Percentiles rank a stretch among this genome's conserved stretches.
phyloP scores from a whole-genome alignment of 768 basidiomycete genomes.

The Leccinum boreale region DNA sequence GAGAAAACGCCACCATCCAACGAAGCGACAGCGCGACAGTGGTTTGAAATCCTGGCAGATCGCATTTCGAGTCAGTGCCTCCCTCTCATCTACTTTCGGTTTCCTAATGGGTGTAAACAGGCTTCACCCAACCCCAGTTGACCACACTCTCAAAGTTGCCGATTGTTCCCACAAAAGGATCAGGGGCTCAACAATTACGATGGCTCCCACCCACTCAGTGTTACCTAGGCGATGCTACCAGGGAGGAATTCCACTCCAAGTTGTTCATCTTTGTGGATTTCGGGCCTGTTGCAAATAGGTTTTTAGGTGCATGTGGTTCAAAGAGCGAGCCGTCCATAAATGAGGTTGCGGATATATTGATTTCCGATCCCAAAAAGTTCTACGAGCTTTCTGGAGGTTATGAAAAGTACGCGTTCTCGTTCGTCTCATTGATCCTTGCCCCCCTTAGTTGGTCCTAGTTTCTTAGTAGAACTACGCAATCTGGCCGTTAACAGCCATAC shows the following conservation, averaged over 20 bases:
- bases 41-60: conserved; percentile 68
- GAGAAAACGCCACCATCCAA: conserved; percentile 56
- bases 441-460: conserved; percentile 44
- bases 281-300: conserved; percentile 74
- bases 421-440: background rate
- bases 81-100: background rate
- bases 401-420: conserved; percentile 48
- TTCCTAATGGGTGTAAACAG: conserved; percentile 32
- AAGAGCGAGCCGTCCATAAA: conserved; percentile 83
- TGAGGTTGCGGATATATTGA: conserved; percentile 68
- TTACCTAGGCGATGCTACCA: conserved; percentile 55
- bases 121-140: conserved; percentile 56
- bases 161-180: conserved; percentile 63
- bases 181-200: conserved; percentile 30
- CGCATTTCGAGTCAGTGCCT: conserved; percentile 52
- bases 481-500: conserved; percentile 70
- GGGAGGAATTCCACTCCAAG: conserved; percentile 67
- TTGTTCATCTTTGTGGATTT: conserved; percentile 90
- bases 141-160: conserved; percentile 50
- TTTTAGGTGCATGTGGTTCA: conserved; percentile 85
- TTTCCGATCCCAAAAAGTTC: conserved; percentile 68
- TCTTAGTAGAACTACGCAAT: conserved; percentile 76
- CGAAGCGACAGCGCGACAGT: conserved; percentile 50
- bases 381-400: conserved; percentile 68
- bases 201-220: conserved; percentile 65